phyloP scores from a whole-genome alignment of 768 basidiomycete species.

The Agrocybe chaxingu region DNA sequence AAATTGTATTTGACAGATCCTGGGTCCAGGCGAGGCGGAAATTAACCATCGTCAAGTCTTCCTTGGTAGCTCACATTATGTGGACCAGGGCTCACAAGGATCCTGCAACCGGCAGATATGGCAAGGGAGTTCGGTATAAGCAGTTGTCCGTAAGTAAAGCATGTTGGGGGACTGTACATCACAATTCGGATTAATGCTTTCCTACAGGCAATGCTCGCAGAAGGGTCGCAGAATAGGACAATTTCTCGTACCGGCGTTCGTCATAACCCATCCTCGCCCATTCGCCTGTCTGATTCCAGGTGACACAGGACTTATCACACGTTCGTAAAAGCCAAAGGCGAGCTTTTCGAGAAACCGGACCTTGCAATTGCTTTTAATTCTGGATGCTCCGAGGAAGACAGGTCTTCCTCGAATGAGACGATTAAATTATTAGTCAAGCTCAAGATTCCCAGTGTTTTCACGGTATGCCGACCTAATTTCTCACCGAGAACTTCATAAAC shows the following conservation, averaged over 20 bases:
- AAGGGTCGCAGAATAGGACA: conserved; percentile 23
- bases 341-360: conserved; percentile 23
- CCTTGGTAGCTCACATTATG: conserved; percentile 17
- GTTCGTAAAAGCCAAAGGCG: conserved; percentile 13
- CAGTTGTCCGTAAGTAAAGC: conserved; percentile 26
- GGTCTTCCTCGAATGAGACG: conserved; percentile 22
- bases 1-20: conserved; percentile 15
- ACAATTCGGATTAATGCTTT: background rate
- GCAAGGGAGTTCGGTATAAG: conserved; percentile 19
- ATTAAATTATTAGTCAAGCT: conserved; percentile 21
- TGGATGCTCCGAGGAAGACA: conserved; percentile 21
- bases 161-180: background rate
- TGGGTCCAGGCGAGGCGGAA: conserved; percentile 24
- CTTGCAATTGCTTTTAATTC: conserved; percentile 36
- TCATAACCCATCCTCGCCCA: background rate
- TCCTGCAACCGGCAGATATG: conserved; percentile 1
- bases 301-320: conserved; percentile 28
- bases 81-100: conserved; percentile 20
- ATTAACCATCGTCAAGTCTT: conserved; percentile 8
- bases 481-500: background rate
- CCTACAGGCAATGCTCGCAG: conserved; percentile 21
- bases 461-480: conserved; percentile 17
- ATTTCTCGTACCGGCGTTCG: conserved; percentile 10
- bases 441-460: conserved; percentile 29
- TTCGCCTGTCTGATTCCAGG: background rate